phyloP scores from a whole-genome alignment of 2,329 filamentous ascomycete species.

The Thelonectria olida region DNA sequence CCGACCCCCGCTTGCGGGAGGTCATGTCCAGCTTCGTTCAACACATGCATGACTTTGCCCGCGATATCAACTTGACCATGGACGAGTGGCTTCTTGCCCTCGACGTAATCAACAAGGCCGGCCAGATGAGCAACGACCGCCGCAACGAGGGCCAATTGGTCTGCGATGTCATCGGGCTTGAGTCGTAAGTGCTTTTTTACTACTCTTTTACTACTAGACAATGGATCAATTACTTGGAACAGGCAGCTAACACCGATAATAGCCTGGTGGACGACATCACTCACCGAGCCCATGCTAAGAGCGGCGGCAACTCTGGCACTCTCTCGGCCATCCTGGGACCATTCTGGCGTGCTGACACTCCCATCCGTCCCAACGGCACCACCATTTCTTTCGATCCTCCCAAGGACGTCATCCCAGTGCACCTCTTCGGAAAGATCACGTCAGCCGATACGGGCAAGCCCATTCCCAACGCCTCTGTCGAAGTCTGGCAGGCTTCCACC shows the following conservation, averaged over 20 bases:
- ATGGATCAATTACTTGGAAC: too few species aligned
- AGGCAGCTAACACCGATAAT: background rate
- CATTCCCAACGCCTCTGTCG: constrained; percentile 71
- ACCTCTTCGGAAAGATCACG: constrained; percentile 70
- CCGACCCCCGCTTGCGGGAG: constrained; percentile 72
- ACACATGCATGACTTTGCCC: constrained; percentile 84
- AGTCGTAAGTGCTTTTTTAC: constrained; percentile 64
- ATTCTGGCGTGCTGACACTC: constrained; percentile 82
- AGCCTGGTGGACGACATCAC: constrained; percentile 83
- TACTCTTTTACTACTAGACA: too few species aligned
- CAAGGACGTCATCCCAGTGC: constrained; percentile 60
- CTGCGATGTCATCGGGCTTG: constrained; percentile 78
- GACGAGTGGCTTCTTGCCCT: constrained; percentile 82
- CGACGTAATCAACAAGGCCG: constrained; percentile 65
- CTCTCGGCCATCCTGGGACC: constrained; percentile 84
- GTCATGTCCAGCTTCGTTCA: constrained; percentile 74
- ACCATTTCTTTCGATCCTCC: constrained; percentile 68
- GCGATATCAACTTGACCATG: constrained; percentile 81
- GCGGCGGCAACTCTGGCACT: constrained; percentile 60
- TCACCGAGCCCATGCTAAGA: constrained; percentile 63
- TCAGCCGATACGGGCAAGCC: constrained; percentile 69
- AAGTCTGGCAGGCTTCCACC: constrained; percentile 83
- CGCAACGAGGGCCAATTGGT: constrained; percentile 80
- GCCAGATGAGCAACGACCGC: constrained; percentile 73
- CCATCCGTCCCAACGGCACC: constrained; percentile 73